phyloP scores from a whole-genome alignment of 768 basidiomycete species.

The Cystofilobasidium capitatum region DNA sequence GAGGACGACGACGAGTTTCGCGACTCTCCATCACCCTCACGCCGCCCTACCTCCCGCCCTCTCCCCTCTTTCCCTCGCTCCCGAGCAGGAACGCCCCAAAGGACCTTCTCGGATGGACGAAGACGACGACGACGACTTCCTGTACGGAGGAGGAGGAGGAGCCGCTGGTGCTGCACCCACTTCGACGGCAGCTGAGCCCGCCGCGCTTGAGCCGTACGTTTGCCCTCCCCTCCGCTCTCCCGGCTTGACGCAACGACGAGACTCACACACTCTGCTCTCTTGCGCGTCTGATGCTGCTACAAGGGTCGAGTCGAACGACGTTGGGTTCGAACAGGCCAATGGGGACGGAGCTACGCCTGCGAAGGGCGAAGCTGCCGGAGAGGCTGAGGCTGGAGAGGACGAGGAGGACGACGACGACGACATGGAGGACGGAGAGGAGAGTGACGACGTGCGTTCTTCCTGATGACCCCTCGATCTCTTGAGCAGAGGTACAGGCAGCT shows the following conservation, averaged over 20 bases:
- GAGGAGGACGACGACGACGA: constrained; percentile 45
- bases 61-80: too few species aligned
- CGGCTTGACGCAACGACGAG: too few species aligned
- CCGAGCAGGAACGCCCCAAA: too few species aligned
- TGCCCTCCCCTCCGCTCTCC: neutral
- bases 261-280: too few species aligned
- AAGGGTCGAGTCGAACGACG: too few species aligned
- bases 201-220: neutral
- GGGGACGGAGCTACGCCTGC: neutral
- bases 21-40: too few species aligned
- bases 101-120: too few species aligned
- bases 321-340: too few species aligned
- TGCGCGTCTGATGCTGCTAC: too few species aligned
- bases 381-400: constrained; percentile 29
- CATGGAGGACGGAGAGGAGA: constrained; percentile 36
- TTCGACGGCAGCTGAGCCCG: neutral
- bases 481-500: neutral
- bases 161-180: neutral
- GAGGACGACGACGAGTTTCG: too few species aligned
- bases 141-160: neutral
- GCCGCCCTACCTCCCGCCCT: too few species aligned
- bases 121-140: constrained; percentile 45
- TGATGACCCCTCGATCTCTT: neutral
- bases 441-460: constrained; percentile 47
- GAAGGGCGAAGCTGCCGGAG: neutral